These are phyloP conservation scores for Purshia tridentata DNA, from an alignment of 306 rosid species.

Conservation along the genomic window DNA sequence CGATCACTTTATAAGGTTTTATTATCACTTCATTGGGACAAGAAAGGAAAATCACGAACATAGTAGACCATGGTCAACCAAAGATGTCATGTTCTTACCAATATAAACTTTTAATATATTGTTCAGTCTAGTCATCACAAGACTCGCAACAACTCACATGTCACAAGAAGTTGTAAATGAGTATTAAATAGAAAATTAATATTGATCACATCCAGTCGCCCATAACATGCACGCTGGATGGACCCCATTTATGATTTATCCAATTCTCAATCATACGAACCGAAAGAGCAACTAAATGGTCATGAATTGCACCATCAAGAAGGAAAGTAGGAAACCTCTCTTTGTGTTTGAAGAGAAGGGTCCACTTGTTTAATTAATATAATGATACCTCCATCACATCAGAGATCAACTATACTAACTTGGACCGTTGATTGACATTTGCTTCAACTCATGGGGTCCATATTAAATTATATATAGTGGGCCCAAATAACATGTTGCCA, in stretches of 20 bases:
- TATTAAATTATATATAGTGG: too few species aligned
- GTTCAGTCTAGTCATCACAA: too few species aligned
- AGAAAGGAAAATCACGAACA: too few species aligned
- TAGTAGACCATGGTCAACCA: too few species aligned
- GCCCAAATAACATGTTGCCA: not conserved
- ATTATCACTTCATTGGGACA: too few species aligned
- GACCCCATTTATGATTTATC: constrained; percentile 21
- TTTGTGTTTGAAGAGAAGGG: not conserved
- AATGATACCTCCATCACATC: not conserved
- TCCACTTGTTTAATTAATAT: not conserved
- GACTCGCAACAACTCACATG: too few species aligned
- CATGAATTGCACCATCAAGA: constrained; percentile 1
- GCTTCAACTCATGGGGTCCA: not conserved
- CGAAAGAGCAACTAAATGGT: not conserved
- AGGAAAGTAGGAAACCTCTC: not conserved
- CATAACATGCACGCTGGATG: constrained; percentile 8
- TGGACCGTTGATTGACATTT: not conserved
- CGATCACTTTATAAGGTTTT: too few species aligned
- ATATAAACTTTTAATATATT: too few species aligned
- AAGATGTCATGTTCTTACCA: too few species aligned
- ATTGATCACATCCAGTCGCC: not conserved
- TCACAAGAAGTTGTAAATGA: too few species aligned
- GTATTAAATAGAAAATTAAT: too few species aligned
- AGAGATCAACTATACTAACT: not conserved
- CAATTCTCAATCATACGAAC: not conserved